Base-by-base conservation (phyloP, 768 basidiomycete species). In the Boletus pseudopeckii region DNA sequence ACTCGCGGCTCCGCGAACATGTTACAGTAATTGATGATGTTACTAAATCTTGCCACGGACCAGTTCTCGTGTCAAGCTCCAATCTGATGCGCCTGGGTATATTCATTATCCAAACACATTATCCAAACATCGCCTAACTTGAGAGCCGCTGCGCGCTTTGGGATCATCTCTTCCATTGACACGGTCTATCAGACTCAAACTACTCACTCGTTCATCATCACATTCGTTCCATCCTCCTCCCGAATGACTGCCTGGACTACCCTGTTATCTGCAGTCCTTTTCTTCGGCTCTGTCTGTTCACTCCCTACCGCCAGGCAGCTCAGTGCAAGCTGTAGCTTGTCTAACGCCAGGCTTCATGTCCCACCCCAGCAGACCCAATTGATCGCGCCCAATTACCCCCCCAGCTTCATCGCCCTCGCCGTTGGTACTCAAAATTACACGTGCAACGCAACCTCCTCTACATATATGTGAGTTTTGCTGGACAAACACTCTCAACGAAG, bases 351-450 rank as follows among this genome's bases (percentile, higher is more conserved):
- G 28, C 38, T 51, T 26, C 50, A 59, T 13, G 64, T 74, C 46
- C 69, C 69, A 15, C 36, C 62, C 7, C 53, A 63, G 20, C 71
- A 72, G 56, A 68, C 69, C 4, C 54, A 60, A 45, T 66, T 81
- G 44, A 61, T 71, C 3, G 63, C 64, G n/a, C 79, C 79, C 5
- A 64, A 67, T 5, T 54, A 58, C 17, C 52, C 67, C 0, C 68
- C 74, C 1, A 71, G 67, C 9, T 79, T 71, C 63, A 73, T 82
- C 48, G 74, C 71, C 13, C 63, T 81, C n/a, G 79, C 70, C 11
- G 64, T 80, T 47, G 78, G 80, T 22, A 74, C 73, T 15, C 81
- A 82, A 62, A 82, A 82, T 64, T 84, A 82, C 64, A 82, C 79
- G 28, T 83, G 82, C 61, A 63, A 55, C 34, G 64, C 54, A 41